These are phyloP conservation scores for Ophiorrhiza pumila DNA, from an alignment of 257 asterid species.

Conservation along the genomic window DNA sequence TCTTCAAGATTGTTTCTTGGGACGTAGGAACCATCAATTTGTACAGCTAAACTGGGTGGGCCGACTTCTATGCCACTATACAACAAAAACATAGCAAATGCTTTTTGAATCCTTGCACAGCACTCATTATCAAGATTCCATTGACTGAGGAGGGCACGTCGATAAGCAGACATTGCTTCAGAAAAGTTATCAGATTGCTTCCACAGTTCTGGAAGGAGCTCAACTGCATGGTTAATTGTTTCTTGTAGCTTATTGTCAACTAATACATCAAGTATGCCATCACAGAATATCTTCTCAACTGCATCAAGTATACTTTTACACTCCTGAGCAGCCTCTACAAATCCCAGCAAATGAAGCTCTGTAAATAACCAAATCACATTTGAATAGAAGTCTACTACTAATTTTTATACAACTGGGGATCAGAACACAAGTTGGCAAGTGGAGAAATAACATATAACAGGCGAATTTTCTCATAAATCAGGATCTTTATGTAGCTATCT, in stretches of 20 bases:
- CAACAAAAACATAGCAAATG: constrained; percentile 83
- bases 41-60: constrained; percentile 87
- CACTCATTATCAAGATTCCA: constrained; percentile 91
- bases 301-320: constrained; percentile 95
- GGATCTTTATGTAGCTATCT: constrained; percentile 21
- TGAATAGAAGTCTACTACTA: constrained; percentile 11
- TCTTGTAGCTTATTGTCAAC: constrained; percentile 92
- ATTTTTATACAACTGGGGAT: constrained; percentile 11
- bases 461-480: constrained; percentile 11
- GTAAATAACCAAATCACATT: constrained; percentile 28
- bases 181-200: constrained; percentile 68
- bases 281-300: constrained; percentile 76
- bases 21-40: constrained; percentile 80
- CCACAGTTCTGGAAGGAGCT: constrained; percentile 93
- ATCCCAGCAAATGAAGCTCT: constrained; percentile 31
- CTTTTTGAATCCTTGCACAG: constrained; percentile 92
- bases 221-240: constrained; percentile 89
- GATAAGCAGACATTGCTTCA: constrained; percentile 79
- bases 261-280: constrained; percentile 74
- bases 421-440: neutral
- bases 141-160: constrained; percentile 90
- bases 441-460: neutral
- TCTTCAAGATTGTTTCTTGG: constrained; percentile 93
- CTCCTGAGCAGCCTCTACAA: constrained; percentile 88
- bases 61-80: constrained; percentile 80